These are phyloP conservation scores for Boletellus emodensis DNA, from an alignment of 768 basidiomycete genomes.

Conservation along the genomic window DNA sequence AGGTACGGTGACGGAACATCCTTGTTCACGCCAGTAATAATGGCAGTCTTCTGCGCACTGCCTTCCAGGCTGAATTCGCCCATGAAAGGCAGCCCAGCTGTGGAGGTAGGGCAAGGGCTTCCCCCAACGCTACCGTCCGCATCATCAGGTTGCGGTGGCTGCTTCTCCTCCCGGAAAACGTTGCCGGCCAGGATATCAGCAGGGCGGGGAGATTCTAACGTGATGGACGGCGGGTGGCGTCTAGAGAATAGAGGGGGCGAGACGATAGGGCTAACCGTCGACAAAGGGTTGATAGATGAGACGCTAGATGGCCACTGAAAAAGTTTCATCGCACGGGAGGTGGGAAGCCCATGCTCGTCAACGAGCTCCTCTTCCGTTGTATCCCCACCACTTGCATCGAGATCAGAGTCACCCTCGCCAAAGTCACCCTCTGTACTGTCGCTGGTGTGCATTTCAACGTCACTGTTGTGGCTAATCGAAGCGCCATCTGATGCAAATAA, in stretches of 20 bases:
- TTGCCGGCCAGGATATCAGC: constrained; percentile 67
- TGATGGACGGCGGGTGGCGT: constrained; percentile 26
- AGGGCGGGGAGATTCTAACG: constrained; percentile 48
- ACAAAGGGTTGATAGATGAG: constrained; percentile 68
- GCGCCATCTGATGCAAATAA: constrained; percentile 47
- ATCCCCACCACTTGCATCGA: constrained; percentile 61
- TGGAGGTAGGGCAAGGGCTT: constrained; percentile 14
- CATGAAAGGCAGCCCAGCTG: constrained; percentile 33
- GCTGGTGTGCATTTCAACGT: constrained; percentile 46
- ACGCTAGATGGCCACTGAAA: constrained; percentile 63
- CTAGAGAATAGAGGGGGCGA: constrained; percentile 40
- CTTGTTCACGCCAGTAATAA: constrained; percentile 30
- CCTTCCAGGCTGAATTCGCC: constrained; percentile 33
- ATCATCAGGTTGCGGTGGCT: constrained; percentile 36
- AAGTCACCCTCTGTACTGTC: constrained; percentile 25
- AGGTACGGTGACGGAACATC: constrained; percentile 32
- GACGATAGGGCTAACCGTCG: constrained; percentile 61
- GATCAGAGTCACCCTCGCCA: constrained; percentile 45
- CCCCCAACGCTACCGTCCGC: constrained; percentile 32
- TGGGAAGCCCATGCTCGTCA: constrained; percentile 68
- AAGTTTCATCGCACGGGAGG: constrained; percentile 68
- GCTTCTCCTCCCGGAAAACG: constrained; percentile 48
- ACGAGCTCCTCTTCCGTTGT: constrained; percentile 84
- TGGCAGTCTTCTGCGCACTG: constrained; percentile 16
- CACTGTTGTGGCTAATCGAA: constrained; percentile 48